A percentile compares a stretch with the other conserved stretches of the same genome.
Evolutionary conservation across 805 yeast genomes (phyloP).

Genomic region (Ogataea salicorniae): DNA sequence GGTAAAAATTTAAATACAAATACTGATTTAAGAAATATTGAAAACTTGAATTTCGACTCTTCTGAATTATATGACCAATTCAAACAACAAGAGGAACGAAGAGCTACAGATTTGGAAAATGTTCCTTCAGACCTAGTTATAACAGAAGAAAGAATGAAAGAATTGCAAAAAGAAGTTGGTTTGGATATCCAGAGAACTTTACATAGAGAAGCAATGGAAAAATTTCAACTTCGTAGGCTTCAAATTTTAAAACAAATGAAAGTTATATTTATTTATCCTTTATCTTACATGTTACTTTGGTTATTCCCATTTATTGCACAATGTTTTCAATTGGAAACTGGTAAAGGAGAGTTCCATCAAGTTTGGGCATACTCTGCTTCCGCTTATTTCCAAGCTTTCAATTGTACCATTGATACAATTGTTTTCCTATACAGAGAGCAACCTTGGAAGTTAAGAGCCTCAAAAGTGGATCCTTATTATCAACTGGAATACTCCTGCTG

Average conservation of each 20-base stretch:
- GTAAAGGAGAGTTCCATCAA: constrained; percentile 47
- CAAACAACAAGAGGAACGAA: not conserved
- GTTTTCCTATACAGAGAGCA: constrained; percentile 75
- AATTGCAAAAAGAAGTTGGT: constrained; percentile 21
- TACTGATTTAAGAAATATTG: constrained; percentile 24
- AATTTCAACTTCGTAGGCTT: constrained; percentile 57
- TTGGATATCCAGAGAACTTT: constrained; percentile 32
- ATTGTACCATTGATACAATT: constrained; percentile 69
- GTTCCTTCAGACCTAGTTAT: not conserved
- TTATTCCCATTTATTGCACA: constrained; percentile 69
- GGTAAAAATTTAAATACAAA: constrained; percentile 25
- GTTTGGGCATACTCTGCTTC: constrained; percentile 62
- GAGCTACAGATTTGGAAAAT: not conserved
- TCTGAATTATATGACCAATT: not conserved
- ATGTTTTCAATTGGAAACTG: constrained; percentile 42
- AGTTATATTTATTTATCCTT: constrained; percentile 76
- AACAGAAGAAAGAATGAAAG: constrained; percentile 6
- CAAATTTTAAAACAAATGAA: constrained; percentile 74
- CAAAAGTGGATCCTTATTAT: constrained; percentile 20
- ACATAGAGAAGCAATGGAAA: constrained; percentile 55
- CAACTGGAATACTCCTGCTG: constrained; percentile 12
- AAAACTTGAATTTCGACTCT: constrained; percentile 14
- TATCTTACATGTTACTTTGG: constrained; percentile 79
- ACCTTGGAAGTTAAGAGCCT: constrained; percentile 55
- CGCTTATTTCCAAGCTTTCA: constrained; percentile 77